A percentile compares a stretch with the other conserved stretches of the same genome.
These are phyloP conservation scores for Gliomastix tumulicola DNA, from an alignment of 2,329 filamentous ascomycete species.

Conservation along the genomic window DNA sequence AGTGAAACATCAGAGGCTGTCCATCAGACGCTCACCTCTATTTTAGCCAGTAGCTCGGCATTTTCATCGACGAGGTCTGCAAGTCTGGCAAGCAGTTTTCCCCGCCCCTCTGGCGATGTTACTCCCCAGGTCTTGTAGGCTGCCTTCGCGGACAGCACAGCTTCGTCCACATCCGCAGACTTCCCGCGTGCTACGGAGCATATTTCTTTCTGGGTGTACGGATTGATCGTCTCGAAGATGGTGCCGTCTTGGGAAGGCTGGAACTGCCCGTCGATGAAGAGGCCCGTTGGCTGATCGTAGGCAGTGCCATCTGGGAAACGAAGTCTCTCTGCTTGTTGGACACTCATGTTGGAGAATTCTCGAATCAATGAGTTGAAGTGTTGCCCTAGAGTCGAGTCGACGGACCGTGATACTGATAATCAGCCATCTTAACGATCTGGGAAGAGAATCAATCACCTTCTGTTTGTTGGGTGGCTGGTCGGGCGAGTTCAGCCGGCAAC, in stretches of 20 bases:
- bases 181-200: constrained; percentile 12
- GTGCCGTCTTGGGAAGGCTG: not conserved
- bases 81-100: constrained; percentile 62
- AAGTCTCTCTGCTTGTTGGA: not conserved
- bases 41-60: constrained; percentile 35
- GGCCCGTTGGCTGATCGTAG: constrained; percentile 1
- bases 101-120: constrained; percentile 57
- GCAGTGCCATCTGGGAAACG: not conserved
- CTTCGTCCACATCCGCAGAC: constrained; percentile 15
- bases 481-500: no score
- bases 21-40: constrained; percentile 71
- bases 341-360: no score
- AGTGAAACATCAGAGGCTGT: no score
- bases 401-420: no score
- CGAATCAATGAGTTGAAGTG: no score
- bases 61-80: constrained; percentile 64
- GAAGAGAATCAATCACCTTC: no score
- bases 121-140: constrained; percentile 36
- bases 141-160: constrained; percentile 42
- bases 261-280: constrained; percentile 5
- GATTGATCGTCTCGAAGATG: constrained; percentile 1
- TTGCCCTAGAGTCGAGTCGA: no score
- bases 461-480: no score
- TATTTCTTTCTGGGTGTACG: constrained; percentile 8
- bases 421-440: no score